Percentiles rank a stretch among this genome's conserved stretches.
These are phyloP conservation scores for Boletus rubropictus DNA, from an alignment of 768 basidiomycete genomes.

Conservation along the genomic window DNA sequence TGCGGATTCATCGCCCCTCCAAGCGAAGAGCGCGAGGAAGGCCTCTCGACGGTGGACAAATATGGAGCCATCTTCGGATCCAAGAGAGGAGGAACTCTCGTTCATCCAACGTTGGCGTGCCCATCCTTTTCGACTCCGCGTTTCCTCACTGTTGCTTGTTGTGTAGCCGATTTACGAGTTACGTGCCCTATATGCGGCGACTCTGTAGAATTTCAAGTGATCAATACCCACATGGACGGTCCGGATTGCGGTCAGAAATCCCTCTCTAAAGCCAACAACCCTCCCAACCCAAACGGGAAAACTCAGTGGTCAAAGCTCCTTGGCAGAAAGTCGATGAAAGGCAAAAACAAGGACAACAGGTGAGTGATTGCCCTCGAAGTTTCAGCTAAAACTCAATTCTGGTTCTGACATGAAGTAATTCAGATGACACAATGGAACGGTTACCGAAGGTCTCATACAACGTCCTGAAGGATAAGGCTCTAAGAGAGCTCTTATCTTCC, in stretches of 20 bases:
- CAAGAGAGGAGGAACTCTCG: conserved; percentile 26
- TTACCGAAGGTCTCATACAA: conserved; percentile 64
- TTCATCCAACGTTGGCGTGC: conserved; percentile 13
- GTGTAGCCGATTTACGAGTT: conserved; percentile 35
- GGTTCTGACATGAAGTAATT: conserved; percentile 15
- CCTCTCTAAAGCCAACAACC: conserved; percentile 14
- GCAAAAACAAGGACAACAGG: conserved; percentile 37
- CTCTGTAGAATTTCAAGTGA: conserved; percentile 38
- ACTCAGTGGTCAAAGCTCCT: conserved; percentile 42
- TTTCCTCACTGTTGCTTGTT: conserved; percentile 1
- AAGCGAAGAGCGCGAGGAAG: conserved; percentile 19
- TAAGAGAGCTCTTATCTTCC: conserved; percentile 51
- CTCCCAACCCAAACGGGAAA: conserved; percentile 24
- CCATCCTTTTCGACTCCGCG: neutral
- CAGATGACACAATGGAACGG: conserved; percentile 36
- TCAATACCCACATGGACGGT: conserved; percentile 64
- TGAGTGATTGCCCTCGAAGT: conserved; percentile 1
- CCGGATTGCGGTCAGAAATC: conserved; percentile 39
- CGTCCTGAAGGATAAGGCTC: conserved; percentile 53
- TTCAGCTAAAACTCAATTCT: conserved; percentile 9
- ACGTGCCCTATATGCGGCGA: conserved; percentile 59
- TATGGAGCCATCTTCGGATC: conserved; percentile 29
- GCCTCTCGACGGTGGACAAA: conserved; percentile 7
- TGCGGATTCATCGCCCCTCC: conserved; percentile 20
- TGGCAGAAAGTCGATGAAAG: conserved; percentile 30